These are phyloP conservation scores for Purshia tridentata DNA, from an alignment of 306 rosid genomes.

Conservation along the genomic window DNA sequence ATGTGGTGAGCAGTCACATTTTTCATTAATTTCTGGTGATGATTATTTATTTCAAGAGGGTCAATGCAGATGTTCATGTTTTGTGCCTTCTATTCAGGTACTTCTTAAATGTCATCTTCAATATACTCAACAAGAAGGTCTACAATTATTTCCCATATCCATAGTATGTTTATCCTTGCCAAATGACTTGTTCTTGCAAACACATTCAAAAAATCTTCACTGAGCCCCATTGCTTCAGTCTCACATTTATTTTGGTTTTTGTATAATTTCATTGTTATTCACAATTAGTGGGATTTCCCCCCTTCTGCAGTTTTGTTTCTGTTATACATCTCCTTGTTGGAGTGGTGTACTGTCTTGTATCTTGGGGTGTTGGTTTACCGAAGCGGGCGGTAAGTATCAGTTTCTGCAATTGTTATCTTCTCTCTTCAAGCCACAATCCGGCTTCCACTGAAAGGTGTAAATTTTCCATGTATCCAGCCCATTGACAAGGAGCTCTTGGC, in stretches of 20 bases:
- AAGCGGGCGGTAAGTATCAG: conserved; percentile 79
- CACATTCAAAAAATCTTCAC: background rate
- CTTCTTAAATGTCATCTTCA: conserved; percentile 89
- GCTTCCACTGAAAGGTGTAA: background rate
- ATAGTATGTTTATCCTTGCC: conserved; percentile 46
- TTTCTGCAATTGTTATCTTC: background rate
- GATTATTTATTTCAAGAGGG: background rate
- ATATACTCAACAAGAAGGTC: conserved; percentile 93
- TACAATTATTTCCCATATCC: conserved; percentile 97
- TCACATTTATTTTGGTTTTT: conserved; percentile 2
- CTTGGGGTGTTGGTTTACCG: conserved; percentile 87
- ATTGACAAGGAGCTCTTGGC: conserved; percentile 52
- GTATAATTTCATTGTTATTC: background rate
- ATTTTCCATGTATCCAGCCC: conserved; percentile 33
- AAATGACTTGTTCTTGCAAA: too few species aligned
- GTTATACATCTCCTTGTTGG: conserved; percentile 87
- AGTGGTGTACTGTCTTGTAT: conserved; percentile 73
- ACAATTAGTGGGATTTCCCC: background rate
- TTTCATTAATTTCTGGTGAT: background rate
- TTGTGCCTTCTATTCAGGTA: conserved; percentile 55
- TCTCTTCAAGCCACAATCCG: background rate
- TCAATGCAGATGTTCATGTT: conserved; percentile 6
- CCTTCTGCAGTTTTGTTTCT: conserved; percentile 75
- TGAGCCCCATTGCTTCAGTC: background rate
- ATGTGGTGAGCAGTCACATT: conserved; percentile 55